Percentiles rank a stretch among this genome's conserved stretches.
Evolutionary conservation across 768 basidiomycete genomes (phyloP).

Genomic region (Fistulinella prunicolor): DNA sequence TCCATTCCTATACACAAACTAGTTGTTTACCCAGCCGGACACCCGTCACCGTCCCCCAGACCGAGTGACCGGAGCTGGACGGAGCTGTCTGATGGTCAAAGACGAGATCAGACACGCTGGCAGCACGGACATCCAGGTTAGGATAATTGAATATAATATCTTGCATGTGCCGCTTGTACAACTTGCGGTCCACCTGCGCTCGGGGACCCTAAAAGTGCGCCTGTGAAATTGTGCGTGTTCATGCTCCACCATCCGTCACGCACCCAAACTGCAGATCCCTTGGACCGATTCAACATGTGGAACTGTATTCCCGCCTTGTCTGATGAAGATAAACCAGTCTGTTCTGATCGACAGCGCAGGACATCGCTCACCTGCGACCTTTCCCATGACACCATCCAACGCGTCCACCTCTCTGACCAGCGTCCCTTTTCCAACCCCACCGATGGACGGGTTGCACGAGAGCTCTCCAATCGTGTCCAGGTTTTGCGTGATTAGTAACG

Average conservation of each 20-base stretch:
- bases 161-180: conserved; percentile 87
- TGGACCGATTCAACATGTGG: conserved; percentile 79
- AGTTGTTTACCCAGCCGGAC: conserved; percentile 56
- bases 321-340: conserved; percentile 23
- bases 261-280: conserved; percentile 89
- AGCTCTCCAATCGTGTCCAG: conserved; percentile 78
- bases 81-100: conserved; percentile 46
- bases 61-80: conserved; percentile 20
- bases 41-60: conserved; percentile 59
- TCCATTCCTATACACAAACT: background rate
- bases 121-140: conserved; percentile 65
- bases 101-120: conserved; percentile 76
- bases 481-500: conserved; percentile 78
- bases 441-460: conserved; percentile 91
- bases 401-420: conserved; percentile 91
- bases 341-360: background rate
- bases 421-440: conserved; percentile 89
- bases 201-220: conserved; percentile 65
- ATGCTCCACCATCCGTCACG: conserved; percentile 17
- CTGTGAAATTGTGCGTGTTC: background rate
- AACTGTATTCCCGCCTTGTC: conserved; percentile 91
- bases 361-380: conserved; percentile 60
- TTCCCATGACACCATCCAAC: conserved; percentile 82
- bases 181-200: conserved; percentile 81
- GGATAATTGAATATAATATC: conserved; percentile 59